phyloP scores from a whole-genome alignment of 257 asterid species.

The Solanum sparsipilum region DNA sequence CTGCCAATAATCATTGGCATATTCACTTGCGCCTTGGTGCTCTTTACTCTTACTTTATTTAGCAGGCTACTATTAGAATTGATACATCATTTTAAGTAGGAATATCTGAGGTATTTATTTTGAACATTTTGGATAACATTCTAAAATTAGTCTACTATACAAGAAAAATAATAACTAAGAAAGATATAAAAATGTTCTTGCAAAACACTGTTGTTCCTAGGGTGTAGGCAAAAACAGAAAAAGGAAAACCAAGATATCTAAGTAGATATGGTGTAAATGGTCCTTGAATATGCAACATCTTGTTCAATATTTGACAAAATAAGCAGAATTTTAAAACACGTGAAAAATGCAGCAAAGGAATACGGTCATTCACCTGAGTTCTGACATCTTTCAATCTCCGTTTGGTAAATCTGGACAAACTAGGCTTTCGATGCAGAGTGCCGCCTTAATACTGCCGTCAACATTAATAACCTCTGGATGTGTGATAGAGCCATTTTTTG shows the following conservation, averaged over 20 bases:
- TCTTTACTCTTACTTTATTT: background rate
- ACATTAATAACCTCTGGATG: conserved; percentile 8
- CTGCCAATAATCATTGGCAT: background rate
- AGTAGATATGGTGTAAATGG: background rate
- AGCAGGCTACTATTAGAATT: too few relatives aligned
- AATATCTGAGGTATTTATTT: too few relatives aligned
- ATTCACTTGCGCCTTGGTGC: background rate
- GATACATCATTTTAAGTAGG: too few relatives aligned
- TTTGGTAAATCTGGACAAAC: background rate
- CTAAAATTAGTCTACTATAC: too few relatives aligned
- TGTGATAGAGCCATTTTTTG: conserved; percentile 12
- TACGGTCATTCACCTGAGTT: too few relatives aligned
- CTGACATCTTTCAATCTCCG: background rate
- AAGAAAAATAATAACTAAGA: too few relatives aligned
- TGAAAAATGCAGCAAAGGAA: too few relatives aligned
- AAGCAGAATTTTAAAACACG: too few relatives aligned
- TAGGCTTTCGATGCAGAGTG: conserved; percentile 23
- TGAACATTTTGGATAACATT: too few relatives aligned
- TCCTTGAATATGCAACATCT: background rate
- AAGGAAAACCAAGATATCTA: background rate
- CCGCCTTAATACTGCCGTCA: background rate
- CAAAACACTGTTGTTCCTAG: background rate
- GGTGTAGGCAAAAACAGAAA: background rate
- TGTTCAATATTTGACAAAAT: too few relatives aligned
- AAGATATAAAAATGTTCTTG: too few relatives aligned